Evolutionary conservation across 768 basidiomycete species (phyloP), one percentile per base, ranked within the genome.

Genomic region (Panus rudis): DNA sequence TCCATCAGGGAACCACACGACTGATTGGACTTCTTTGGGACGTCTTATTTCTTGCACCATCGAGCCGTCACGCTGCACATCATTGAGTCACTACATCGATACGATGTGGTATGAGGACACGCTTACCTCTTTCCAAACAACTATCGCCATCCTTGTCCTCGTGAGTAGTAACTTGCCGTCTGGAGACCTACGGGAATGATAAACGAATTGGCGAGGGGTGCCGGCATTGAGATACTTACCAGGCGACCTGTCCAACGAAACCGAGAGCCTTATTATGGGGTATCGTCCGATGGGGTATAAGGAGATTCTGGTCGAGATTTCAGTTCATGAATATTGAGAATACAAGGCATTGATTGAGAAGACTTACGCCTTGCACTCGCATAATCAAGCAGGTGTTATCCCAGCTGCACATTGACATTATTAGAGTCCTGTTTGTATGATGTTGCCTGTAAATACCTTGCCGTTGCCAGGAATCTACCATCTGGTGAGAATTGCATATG

Each of bases 401-500:
- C 45, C 45, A 47, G 22, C 45, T 47, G 24, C 14, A 21, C 28
- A 32, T 19, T 21, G 4, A 11, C 6, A 37, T 20, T 17, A 17
- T 2, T 24, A 34, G 8, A 25, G 20, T 23, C 13, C 33, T 14
- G 13, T 12, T 5, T 26, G 21, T 23, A n/a, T 6, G 19, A 21
- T 8, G 2, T 4, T 11, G 6, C 4, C 5, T 5, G 3, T 37
- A 13, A 14, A 27, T 33, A 48, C 47, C 47, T 48, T 6, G 47
- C 43, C 4, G 47, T 48, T 13, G 31, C 42, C 16, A 48, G 28
- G 14, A 25, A 44, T 14, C 17, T 28, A 11, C 47, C 47, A 21
- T 48, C 37, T 7, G 26, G 47, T 13, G 42, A 43, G 17, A 48
- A 48, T n/a, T 43, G 41, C n/a, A 48, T 19, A 20, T 22, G 30